Evolutionary conservation across 2,329 filamentous ascomycete genomes (phyloP), one percentile per base, ranked within the genome.

Genomic region (Exophiala sp.): DNA sequence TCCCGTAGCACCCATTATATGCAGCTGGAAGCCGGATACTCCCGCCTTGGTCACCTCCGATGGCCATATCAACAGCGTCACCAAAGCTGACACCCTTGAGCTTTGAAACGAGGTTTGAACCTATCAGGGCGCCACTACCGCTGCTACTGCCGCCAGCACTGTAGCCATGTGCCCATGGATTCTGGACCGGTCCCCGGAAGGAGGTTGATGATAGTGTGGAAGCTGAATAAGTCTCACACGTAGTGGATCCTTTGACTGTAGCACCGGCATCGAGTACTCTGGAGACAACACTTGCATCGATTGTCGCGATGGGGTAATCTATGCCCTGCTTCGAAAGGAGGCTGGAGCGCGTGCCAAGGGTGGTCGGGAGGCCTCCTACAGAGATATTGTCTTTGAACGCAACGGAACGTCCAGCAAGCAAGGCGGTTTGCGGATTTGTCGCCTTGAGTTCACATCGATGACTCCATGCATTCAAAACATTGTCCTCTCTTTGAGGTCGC

Each of bases 371-470:
- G 0, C 74, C 76, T 1, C 78, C 78, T 1, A 82, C 78, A 3
- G 76, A 74, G 35, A 82, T 76, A 29, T 78, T 79, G 58, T 83
- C 80, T 61, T 82, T 82, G 11, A 82, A 56, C 53, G 76, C 78
- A 2, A 81, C 62, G 0, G 71, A 75, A 46, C 76, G 81, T 0
- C 73, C 75, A 47, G 58, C 67, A n/a, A 78, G 52, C 3, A 48
- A 32, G 3, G 39, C 47, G 5, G 34, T 38, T 11, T 55, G 62
- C 3, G 61, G 56, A 4, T 50, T 54, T 34, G 38, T 46, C 5
- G 66, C 58, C 11, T 48, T 57, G 14, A 72, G 57, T 2, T 62
- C 58, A 16, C 62, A 66, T 32, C 62, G 63, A 47, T 73, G 66
- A 18, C 69, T 68, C 72, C 72, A 74, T 12, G 67, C 72, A 58